Evolutionary conservation across 1,284 basidiomycete species (phyloP), one percentile per base, ranked within the genome.

Genomic region (Sporisorium iseilematis-ciliati): DNA sequence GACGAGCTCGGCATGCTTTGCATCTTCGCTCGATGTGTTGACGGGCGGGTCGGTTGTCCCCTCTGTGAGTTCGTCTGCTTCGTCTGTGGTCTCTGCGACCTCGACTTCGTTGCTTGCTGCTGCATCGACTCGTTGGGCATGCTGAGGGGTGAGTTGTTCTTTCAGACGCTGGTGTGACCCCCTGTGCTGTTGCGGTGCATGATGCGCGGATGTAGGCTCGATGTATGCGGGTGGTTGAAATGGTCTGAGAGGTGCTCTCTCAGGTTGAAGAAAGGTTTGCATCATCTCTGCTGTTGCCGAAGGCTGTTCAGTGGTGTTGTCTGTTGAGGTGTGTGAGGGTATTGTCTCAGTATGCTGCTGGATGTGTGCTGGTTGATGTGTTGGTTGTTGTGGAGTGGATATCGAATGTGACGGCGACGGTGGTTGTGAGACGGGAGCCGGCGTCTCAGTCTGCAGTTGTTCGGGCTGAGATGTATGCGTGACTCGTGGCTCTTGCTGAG

Each of bases 11-110:
- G 46, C 41, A 8, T 65, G 55, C 18, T 56, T 61, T 7, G 68
- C 63, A 35, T 71, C 68, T 41, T 71, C 68, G 46, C 68, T 71
- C n/a, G 68, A 71, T 0, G 68, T 71, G n/a, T 54, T 58, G 50
- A 65, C 45, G 14, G 55, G 55, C 2, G 62, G 57, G 12, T 65
- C 62, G 21, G 63, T 55, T 5, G 58, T 55, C 18, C 57, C 58
- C 8, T 65, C 68, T 41, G 50, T 52, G 18, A 31, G 49, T 12
- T 62, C 55, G 41, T 71, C 68, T 46, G 25, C 63, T 33, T 57
- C 63, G 14, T 71, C 63, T 16, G 59, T 57, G 23, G 43, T 48
- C 4, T 62, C 55, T 20, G 45, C 58, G 6, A 46, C 48, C 14
- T 61, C 50, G 16, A 54, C 57, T 10, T 49, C 26, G 31, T 18